Evolutionary conservation across 192 early-diverging fungal genomes (phyloP).

Genomic region (Entophlyctis helioformis): DNA sequence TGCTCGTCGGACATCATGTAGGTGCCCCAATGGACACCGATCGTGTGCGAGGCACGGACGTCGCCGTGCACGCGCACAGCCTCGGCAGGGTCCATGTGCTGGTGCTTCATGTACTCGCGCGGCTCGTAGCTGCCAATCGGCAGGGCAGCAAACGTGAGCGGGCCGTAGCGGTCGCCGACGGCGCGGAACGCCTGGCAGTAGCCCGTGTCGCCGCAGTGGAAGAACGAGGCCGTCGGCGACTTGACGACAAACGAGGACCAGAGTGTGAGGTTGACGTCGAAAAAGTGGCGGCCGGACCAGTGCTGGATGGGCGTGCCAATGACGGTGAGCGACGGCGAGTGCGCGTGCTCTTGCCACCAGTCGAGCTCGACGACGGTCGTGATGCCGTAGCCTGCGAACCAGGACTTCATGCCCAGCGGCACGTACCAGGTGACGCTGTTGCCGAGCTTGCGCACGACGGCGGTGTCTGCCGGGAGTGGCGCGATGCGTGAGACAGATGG

Average conservation of each 20-base stretch:
- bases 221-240: conserved; percentile 21
- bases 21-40: conserved; percentile 51
- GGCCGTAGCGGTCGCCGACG: conserved; percentile 34
- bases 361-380: conserved; percentile 40
- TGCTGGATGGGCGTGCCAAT: conserved; percentile 28
- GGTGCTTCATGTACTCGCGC: conserved; percentile 31
- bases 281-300: conserved; percentile 26
- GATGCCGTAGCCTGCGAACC: conserved; percentile 29
- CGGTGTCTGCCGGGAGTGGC: conserved; percentile 14
- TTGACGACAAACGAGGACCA: conserved; percentile 42
- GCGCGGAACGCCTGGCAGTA: conserved; percentile 37
- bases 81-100: conserved; percentile 42
- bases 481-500: no score
- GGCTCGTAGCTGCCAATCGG: conserved; percentile 45
- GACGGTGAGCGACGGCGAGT: conserved; percentile 24
- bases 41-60: conserved; percentile 22
- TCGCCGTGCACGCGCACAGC: conserved; percentile 34
- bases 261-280: conserved; percentile 29
- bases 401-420: no score
- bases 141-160: conserved; percentile 35
- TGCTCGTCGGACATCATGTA: conserved; percentile 53
- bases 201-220: conserved; percentile 48
- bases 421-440: no score
- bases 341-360: conserved; percentile 44
- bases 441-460: conserved; percentile 32